Evolutionary conservation across 129 eudicot species (phyloP).

Genomic region (Artemisia argyi): DNA sequence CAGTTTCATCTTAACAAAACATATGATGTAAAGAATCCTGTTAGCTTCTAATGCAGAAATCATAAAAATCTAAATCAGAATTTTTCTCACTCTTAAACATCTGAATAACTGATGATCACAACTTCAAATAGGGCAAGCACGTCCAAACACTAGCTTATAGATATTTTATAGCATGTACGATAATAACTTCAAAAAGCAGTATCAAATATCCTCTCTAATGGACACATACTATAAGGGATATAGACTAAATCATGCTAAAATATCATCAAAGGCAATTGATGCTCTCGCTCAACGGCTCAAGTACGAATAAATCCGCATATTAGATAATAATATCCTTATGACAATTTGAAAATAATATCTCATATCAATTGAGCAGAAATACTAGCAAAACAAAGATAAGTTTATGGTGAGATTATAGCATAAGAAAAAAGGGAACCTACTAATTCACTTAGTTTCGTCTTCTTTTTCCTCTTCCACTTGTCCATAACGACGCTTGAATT

Average conservation of each 20-base stretch:
- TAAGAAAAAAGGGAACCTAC: conserved; percentile 15
- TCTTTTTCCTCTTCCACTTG: conserved; percentile 56
- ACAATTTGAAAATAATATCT: conserved; percentile 2
- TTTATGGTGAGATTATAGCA: conserved; percentile 14
- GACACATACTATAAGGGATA: conserved; percentile 1
- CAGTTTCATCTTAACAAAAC: not conserved
- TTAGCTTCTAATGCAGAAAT: not conserved
- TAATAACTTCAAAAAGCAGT: too few species aligned
- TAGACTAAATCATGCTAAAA: not conserved
- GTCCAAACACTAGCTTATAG: not conserved
- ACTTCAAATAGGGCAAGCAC: not conserved
- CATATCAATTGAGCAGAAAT: conserved; percentile 9
- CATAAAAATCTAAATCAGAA: too few species aligned
- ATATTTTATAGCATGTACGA: too few species aligned
- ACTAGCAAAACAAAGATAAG: not conserved
- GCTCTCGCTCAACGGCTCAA: not conserved
- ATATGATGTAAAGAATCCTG: not conserved
- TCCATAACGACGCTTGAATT: conserved; percentile 84
- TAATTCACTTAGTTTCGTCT: conserved; percentile 36
- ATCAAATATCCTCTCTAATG: not conserved
- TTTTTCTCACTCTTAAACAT: too few species aligned
- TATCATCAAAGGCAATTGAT: not conserved
- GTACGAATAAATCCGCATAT: not conserved
- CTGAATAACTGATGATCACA: not conserved
- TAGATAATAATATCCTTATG: not conserved